phyloP scores from a whole-genome alignment of 1,284 basidiomycete genomes.

The Ustilago shanxiensis region DNA sequence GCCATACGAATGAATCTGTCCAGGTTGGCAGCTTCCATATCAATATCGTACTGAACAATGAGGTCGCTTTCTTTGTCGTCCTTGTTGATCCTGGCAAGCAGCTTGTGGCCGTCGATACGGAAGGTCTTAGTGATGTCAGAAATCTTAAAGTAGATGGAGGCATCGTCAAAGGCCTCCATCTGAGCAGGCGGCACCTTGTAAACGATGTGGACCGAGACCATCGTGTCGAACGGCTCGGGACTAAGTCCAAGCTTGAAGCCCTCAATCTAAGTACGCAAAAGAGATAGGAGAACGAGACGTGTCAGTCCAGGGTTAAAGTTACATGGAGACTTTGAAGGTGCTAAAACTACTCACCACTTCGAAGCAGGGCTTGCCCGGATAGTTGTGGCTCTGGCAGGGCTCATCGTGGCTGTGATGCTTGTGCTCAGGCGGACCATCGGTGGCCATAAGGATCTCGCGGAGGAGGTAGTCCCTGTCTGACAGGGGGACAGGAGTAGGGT shows the following conservation, averaged over 20 bases:
- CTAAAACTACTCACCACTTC: neutral
- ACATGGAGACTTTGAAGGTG: too few relatives aligned
- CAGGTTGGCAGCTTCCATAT: neutral
- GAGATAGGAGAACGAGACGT: neutral
- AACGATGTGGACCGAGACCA: conserved; percentile 7
- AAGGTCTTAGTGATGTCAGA: too few relatives aligned
- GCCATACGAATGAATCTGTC: neutral
- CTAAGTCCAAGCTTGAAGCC: neutral
- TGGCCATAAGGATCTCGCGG: too few relatives aligned
- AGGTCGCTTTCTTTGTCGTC: neutral
- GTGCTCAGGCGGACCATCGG: too few relatives aligned
- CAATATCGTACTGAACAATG: neutral
- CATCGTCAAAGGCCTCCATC: neutral
- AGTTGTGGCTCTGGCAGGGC: too few relatives aligned
- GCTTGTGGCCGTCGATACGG: neutral
- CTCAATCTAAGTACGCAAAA: neutral
- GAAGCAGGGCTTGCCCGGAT: neutral
- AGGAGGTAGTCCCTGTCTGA: too few relatives aligned
- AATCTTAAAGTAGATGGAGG: too few relatives aligned
- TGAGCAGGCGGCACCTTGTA: conserved; percentile 5
- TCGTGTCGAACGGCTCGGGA: conserved; percentile 1
- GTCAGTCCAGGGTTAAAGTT: neutral
- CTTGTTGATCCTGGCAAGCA: neutral
- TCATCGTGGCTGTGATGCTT: neutral
- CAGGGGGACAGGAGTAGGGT: too few relatives aligned